Evolutionary conservation across 192 early-diverging fungal genomes (phyloP), one percentile per base, ranked within the genome.

Genomic region (Backusella luteola): DNA sequence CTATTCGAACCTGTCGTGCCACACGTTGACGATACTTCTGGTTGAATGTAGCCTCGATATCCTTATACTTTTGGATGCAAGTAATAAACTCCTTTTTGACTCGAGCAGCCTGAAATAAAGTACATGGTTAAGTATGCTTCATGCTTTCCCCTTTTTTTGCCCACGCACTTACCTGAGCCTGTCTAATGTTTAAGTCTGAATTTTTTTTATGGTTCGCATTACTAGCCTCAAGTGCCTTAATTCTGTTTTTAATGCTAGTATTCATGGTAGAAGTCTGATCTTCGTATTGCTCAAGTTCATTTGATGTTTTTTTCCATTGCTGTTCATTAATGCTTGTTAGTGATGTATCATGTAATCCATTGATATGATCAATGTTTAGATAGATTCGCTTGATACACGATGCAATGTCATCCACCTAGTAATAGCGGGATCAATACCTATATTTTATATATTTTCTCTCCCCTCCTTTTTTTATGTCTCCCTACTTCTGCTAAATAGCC

Each of bases 21-120:
- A 95, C 87, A 46, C 94, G 85, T 49, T 91, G 88, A 71, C 94
- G 91, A 80, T 92, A 94, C 76, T 94, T 94, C 76, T 89, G 87
- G 66, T 93, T 87, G 67, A 92, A 94, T 71, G 89, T 89, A 75
- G 85, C 85, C 74, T 96, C 93, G 1, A 93, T 86, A 21, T 86
- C 81, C 77, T 94, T 92, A 74, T 93, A 96, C 44, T 91, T 89
- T 46, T 87, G 89, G 85, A 91, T 89, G 21, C 82, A 76, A 19
- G 84, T 85, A 73, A 89, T 73, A 41, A 91, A 91, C 69, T 87
- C 89, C 73, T 88, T 85, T 56, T 84, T 85, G 72, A 75, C 79
- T 66, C 66, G 38, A 42, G 34, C 41, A 19, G 67, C 38, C 72
- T 75, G 21, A 39, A 66, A 36, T 17, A 26, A 41, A 75, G 34